A percentile compares a stretch with the other conserved stretches of the same genome.
These are phyloP conservation scores for Volutella citrinella DNA, from an alignment of 2,329 filamentous ascomycete species.

Conservation along the genomic window DNA sequence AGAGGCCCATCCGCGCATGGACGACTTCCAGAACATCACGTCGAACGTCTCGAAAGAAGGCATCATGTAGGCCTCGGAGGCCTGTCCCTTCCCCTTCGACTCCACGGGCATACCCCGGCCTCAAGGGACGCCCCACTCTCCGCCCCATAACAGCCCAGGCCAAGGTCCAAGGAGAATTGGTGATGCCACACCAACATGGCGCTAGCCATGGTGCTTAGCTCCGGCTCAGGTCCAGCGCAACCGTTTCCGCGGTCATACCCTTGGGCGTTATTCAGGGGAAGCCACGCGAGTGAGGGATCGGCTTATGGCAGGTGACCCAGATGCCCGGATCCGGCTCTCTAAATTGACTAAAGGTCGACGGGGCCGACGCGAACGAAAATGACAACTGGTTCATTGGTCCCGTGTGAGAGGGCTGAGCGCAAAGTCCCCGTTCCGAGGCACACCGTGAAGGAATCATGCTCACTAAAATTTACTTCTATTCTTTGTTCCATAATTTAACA, in stretches of 20 bases:
- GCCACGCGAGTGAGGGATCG: conserved; percentile 17
- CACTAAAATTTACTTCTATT: no score
- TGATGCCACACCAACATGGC: conserved; percentile 19
- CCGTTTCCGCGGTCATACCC: conserved; percentile 14
- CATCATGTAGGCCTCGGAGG: conserved; percentile 12
- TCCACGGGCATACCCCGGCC: conserved; percentile 7
- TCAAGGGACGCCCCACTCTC: conserved; percentile 16
- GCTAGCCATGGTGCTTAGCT: conserved; percentile 9
- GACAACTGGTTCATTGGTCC: conserved; percentile 12
- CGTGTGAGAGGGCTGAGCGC: no score
- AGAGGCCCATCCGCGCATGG: conserved; percentile 10
- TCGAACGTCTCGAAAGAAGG: conserved; percentile 13
- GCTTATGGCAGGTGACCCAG: conserved; percentile 14
- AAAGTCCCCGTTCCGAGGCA: conserved; percentile 8
- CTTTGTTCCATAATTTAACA: no score
- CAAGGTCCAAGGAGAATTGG: conserved; percentile 6
- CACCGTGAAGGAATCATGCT: conserved; percentile 4
- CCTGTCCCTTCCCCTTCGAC: conserved; percentile 6
- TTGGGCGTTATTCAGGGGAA: conserved; percentile 21
- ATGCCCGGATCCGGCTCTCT: conserved; percentile 17
- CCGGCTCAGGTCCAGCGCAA: conserved; percentile 8
- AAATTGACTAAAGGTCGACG: no score
- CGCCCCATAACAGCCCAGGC: no score
- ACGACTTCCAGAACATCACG: conserved; percentile 20
- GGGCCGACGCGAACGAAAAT: conserved; percentile 4